Conservation (phyloP, 2,329 filamentous ascomycete species). For the Penicillium hordei region DNA sequence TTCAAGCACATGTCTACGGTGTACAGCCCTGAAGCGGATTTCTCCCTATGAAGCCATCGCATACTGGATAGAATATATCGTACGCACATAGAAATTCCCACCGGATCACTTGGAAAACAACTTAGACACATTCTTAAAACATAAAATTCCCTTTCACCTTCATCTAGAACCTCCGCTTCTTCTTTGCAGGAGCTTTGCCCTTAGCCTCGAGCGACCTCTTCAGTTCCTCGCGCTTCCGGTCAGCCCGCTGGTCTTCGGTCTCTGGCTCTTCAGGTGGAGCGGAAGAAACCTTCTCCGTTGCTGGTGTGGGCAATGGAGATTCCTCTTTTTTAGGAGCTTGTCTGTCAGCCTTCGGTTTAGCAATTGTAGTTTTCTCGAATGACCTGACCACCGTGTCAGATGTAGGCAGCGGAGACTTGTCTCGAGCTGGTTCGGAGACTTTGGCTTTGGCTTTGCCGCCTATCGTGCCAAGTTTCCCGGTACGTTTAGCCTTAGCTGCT, state of each 20-base stretch:
- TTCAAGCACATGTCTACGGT: background rate
- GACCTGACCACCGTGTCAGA: background rate
- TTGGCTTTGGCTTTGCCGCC: conserved; percentile 30
- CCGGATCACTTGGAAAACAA: background rate
- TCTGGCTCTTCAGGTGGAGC: conserved; percentile 14
- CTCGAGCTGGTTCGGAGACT: conserved; percentile 3
- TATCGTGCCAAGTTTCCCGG: conserved; percentile 38
- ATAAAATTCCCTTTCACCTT: background rate
- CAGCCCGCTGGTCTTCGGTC: conserved; percentile 54
- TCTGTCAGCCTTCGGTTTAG: background rate
- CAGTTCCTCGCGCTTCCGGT: conserved; percentile 56
- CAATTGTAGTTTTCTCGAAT: background rate
- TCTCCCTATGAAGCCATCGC: background rate
- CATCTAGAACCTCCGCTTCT: conserved; percentile 56
- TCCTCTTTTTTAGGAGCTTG: background rate
- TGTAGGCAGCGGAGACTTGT: conserved; percentile 3
- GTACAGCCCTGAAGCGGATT: background rate
- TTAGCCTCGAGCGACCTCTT: conserved; percentile 55
- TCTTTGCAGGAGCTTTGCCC: conserved; percentile 55
- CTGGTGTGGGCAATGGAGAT: background rate
- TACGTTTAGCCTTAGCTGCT: conserved; percentile 23
- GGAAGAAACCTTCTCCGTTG: background rate
- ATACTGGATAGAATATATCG: background rate
- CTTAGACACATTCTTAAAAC: background rate
- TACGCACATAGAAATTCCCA: background rate